Conservation (phyloP, 2,329 filamentous ascomycete genomes). For the Rhytidhysteron rufulum region DNA sequence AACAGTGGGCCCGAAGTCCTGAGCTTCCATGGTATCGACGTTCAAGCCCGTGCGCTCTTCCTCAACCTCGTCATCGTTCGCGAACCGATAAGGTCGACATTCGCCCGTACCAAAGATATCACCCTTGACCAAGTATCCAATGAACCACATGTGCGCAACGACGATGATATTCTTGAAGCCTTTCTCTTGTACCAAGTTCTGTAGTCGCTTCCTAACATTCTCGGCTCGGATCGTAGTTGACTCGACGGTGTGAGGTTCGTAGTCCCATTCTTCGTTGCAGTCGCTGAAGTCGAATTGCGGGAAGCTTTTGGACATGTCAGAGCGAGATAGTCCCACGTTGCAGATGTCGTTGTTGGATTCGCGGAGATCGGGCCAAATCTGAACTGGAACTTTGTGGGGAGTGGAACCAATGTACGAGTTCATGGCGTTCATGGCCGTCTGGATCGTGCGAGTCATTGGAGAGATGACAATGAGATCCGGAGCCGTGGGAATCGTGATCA, state of each 20-base stretch:
- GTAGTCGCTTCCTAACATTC: slow-evolving; percentile 11
- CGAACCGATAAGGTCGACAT: slow-evolving; percentile 14
- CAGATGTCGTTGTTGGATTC: slow-evolving; percentile 14
- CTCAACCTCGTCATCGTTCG: slow-evolving; percentile 8
- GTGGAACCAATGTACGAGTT: slow-evolving; percentile 5
- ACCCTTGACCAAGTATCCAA: slow-evolving; percentile 14
- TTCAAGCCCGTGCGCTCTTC: slow-evolving; percentile 9
- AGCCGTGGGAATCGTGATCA: slow-evolving; percentile 4
- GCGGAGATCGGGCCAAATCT: slow-evolving; percentile 21
- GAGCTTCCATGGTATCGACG: slow-evolving; percentile 9
- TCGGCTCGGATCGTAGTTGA: slow-evolving; percentile 12
- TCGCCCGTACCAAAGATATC: slow-evolving; percentile 14
- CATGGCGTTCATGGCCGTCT: slow-evolving; percentile 19
- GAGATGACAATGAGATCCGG: slow-evolving; percentile 21
- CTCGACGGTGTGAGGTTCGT: slow-evolving; percentile 8
- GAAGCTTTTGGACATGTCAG: slow-evolving; percentile 8
- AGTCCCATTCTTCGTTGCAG: slow-evolving; percentile 15
- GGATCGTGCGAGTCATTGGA: slow-evolving; percentile 20
- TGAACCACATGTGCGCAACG: slow-evolving; percentile 17
- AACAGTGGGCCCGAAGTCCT: slow-evolving; percentile 20
- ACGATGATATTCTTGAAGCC: slow-evolving; percentile 13
- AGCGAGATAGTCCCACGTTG: slow-evolving; percentile 14
- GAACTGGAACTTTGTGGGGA: slow-evolving; percentile 5
- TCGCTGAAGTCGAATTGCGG: slow-evolving; percentile 16
- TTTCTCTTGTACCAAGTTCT: slow-evolving; percentile 5